Evolutionary conservation across 1,139 yeast species (phyloP).

Genomic region (Chernovozyma sophiae-reginae): DNA sequence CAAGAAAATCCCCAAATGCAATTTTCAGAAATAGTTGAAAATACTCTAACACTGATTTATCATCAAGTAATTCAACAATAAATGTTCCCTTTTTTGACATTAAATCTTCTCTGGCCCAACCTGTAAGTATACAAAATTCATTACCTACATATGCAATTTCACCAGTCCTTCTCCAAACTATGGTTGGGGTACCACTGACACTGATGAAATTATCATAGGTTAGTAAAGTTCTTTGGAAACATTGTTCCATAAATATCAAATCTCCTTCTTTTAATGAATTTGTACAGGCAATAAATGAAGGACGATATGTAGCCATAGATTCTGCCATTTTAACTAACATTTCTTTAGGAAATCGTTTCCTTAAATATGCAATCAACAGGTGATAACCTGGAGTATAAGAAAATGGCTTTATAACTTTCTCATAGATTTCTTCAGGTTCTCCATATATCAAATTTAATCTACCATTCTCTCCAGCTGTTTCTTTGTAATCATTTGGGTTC

Average conservation of each 20-base stretch:
- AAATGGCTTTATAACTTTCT: conserved; percentile 68
- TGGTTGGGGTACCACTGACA: conserved; percentile 88
- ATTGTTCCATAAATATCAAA: conserved; percentile 90
- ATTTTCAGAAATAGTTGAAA: conserved; percentile 79
- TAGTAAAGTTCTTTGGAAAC: conserved; percentile 84
- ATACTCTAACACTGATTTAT: conserved; percentile 79
- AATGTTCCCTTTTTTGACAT: conserved; percentile 55
- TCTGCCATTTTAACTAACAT: conserved; percentile 81
- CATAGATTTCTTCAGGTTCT: conserved; percentile 80
- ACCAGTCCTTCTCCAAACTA: conserved; percentile 94
- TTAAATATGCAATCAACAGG: conserved; percentile 68
- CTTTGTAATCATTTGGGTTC: conserved; percentile 29
- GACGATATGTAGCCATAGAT: conserved; percentile 85
- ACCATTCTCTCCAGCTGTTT: conserved; percentile 17
- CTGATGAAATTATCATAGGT: conserved; percentile 85
- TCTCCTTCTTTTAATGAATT: conserved; percentile 86
- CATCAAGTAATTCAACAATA: conserved; percentile 87
- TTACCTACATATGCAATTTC: conserved; percentile 92
- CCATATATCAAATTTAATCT: conserved; percentile 32
- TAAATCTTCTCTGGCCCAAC: conserved; percentile 75
- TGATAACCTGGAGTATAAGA: conserved; percentile 91
- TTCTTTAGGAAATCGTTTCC: conserved; percentile 63
- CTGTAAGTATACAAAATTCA: conserved; percentile 85
- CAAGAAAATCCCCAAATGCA: conserved; percentile 88
- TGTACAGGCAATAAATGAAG: conserved; percentile 89